Base-by-base conservation (phyloP, 1,284 basidiomycete genomes). In the Heterobasidion occidentale region DNA sequence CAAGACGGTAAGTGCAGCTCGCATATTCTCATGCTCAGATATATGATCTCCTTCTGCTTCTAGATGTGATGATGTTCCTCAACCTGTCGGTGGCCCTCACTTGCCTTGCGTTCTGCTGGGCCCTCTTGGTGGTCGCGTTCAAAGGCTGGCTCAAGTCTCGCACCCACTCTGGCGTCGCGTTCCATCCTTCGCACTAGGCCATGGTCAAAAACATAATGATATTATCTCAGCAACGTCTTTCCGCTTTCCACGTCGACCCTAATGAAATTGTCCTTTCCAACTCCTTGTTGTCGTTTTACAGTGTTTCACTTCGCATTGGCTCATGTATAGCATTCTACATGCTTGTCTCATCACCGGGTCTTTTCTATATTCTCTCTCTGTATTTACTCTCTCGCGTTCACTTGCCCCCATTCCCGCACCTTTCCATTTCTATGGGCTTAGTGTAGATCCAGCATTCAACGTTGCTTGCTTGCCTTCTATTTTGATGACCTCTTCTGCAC, bases 11-110 rank as follows among this genome's bases (percentile, higher is more conserved):
- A 70, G 78, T 72, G 73, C 17, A 70, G 14, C 71, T 62, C 50
- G 56, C 54, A 6, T 33, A 46, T 51, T 58, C 38, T 53, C 17
- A 36, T 19, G 27, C 34, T 2, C 33, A 11, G 14, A 35, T 9
- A 51, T 27, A 36, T 60, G 36, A 49, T 45, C 36, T 12, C 9
- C 47, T 58, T 6, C 15, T 14, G 19, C 55, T 15, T 52, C 15
- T 52, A 88, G 85, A 88, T 65, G 79, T 87, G 56, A 93, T 93
- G 91, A 88, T 92, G 82, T 90, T 92, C 74, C 71, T 90, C 55
- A 89, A 89, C 62, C 74, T 89, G 11, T 83, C 86, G 14, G 84
- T 94, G 38, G 90, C 92, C 4, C 77, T 93, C 54, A 93, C 90
- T 1, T 92, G 89, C 62, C 75, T 92, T 50, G 83, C 86, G 33